phyloP scores from a whole-genome alignment of 2,329 filamentous ascomycete genomes.

The Pezicula neosporulosa region DNA sequence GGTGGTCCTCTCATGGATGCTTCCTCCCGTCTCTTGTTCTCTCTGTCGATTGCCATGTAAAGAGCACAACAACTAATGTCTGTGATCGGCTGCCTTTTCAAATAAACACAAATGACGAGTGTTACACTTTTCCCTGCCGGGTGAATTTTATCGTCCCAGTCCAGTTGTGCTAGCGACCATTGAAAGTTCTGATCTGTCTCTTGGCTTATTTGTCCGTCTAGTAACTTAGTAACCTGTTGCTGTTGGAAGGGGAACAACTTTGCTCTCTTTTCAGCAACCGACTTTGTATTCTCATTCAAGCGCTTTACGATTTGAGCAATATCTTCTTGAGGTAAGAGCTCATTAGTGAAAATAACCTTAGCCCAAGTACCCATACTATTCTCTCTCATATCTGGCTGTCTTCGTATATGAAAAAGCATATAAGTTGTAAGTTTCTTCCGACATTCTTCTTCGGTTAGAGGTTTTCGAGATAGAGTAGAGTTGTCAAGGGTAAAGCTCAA shows the following conservation, averaged over 20 bases:
- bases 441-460: conserved; percentile 17
- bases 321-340: conserved; percentile 21
- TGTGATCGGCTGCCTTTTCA: conserved; percentile 17
- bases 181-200: conserved; percentile 21
- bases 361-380: conserved; percentile 23
- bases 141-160: conserved; percentile 10
- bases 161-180: conserved; percentile 26
- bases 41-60: conserved; percentile 13
- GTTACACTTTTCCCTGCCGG: conserved; percentile 17
- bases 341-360: conserved; percentile 18
- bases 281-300: conserved; percentile 16
- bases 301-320: conserved; percentile 22
- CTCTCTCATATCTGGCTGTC: conserved; percentile 16
- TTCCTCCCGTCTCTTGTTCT: conserved; percentile 10
- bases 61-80: conserved; percentile 14
- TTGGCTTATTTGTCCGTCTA: conserved; percentile 20
- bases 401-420: conserved; percentile 19
- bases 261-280: conserved; percentile 24
- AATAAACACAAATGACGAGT: conserved; percentile 21
- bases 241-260: conserved; percentile 21
- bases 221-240: conserved; percentile 21
- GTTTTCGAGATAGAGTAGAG: too few relatives aligned
- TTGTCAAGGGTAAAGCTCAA: too few relatives aligned
- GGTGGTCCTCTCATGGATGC: conserved; percentile 8
- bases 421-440: conserved; percentile 23